These are phyloP conservation scores for Fusarium falciforme DNA, from an alignment of 2,329 filamentous ascomycete genomes.

Conservation along the genomic window DNA sequence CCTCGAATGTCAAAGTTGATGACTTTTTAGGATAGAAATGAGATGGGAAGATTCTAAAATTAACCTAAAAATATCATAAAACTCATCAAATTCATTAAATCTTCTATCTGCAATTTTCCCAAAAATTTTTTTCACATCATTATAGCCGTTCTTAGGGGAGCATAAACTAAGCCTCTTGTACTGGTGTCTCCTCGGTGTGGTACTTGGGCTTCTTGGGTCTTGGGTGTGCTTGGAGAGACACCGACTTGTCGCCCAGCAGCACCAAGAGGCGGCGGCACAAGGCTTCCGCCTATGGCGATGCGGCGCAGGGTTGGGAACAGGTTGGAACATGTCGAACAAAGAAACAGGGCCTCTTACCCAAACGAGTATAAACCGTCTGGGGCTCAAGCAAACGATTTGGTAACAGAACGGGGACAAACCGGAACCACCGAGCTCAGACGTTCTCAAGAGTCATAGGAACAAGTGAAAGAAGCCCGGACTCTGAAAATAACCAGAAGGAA, in stretches of 20 bases:
- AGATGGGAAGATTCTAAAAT: neutral
- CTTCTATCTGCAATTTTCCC: neutral
- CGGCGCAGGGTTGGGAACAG: constrained; percentile 31
- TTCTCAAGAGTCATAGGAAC: constrained; percentile 26
- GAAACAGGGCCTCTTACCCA: constrained; percentile 32
- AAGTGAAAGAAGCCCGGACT: neutral
- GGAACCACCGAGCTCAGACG: constrained; percentile 34
- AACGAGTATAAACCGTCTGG: constrained; percentile 31
- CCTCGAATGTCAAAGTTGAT: neutral
- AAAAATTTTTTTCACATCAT: neutral
- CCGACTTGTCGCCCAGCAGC: constrained; percentile 26
- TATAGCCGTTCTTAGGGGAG: neutral
- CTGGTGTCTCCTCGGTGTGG: neutral
- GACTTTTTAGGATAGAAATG: neutral
- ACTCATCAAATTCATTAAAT: neutral
- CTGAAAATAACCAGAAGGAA: constrained; percentile 33
- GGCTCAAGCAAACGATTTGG: constrained; percentile 42
- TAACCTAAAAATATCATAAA: neutral
- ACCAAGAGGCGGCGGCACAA: constrained; percentile 27
- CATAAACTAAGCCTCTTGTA: neutral
- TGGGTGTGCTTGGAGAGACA: constrained; percentile 27
- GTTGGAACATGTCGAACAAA: constrained; percentile 23
- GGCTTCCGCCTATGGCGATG: constrained; percentile 20
- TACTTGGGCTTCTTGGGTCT: neutral
- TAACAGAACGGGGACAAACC: constrained; percentile 43